phyloP scores from a whole-genome alignment of 2,329 filamentous ascomycete species.

The Arthrobotrys musiformis region DNA sequence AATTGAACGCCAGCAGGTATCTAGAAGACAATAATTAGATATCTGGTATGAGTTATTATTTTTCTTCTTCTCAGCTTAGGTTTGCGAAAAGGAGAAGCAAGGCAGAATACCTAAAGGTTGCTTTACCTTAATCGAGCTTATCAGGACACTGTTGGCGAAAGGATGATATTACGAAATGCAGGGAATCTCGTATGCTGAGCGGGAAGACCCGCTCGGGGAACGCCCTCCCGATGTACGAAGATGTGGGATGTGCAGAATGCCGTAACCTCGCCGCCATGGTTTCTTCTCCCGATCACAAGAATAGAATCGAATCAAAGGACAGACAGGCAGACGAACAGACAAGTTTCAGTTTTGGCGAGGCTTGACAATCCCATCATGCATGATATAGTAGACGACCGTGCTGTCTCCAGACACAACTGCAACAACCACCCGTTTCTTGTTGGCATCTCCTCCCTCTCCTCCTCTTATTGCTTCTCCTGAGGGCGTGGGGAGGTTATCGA shows the following conservation, averaged over 20 bases:
- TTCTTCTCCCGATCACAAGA: constrained; percentile 17
- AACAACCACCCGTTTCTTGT: constrained; percentile 75
- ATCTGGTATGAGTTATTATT: constrained; percentile 10
- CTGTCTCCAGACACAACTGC: constrained; percentile 82
- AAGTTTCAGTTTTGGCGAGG: constrained; percentile 76
- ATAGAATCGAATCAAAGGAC: not conserved
- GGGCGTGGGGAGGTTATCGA: constrained; percentile 72
- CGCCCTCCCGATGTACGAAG: constrained; percentile 31
- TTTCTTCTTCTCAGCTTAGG: not conserved
- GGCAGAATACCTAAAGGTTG: constrained; percentile 12
- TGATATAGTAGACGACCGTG: constrained; percentile 83
- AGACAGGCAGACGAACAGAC: too few relatives aligned
- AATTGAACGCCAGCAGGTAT: constrained; percentile 16
- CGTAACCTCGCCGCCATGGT: constrained; percentile 4
- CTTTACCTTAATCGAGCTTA: constrained; percentile 43
- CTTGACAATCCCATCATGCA: constrained; percentile 88
- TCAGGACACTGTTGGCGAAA: constrained; percentile 7
- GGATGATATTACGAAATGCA: constrained; percentile 39
- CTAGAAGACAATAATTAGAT: not conserved
- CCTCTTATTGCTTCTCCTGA: constrained; percentile 68
- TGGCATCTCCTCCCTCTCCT: constrained; percentile 68
- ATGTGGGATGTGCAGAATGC: constrained; percentile 22
- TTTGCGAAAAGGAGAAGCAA: constrained; percentile 2
- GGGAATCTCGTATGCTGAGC: constrained; percentile 23
- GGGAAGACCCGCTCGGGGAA: constrained; percentile 44